A percentile compares a stretch with the other conserved stretches of the same genome.
Conservation (phyloP, 2,329 filamentous ascomycete species). For the Cladosporium sp. region DNA sequence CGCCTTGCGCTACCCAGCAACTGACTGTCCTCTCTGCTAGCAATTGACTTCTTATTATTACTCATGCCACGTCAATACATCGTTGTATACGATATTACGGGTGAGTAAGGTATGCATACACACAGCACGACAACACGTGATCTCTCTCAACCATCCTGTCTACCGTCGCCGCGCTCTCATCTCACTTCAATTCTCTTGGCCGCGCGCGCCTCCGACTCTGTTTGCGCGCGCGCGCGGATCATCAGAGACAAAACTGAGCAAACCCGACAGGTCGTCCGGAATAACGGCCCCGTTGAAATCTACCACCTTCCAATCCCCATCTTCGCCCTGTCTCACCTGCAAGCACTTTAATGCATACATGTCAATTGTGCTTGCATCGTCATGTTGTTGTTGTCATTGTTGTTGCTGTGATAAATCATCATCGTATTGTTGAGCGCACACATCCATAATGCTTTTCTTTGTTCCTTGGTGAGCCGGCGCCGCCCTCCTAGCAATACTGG, state of each 20-base stretch:
- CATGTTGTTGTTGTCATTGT: not conserved
- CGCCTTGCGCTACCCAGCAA: not conserved
- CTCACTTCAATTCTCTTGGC: not conserved
- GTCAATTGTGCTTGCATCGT: not conserved
- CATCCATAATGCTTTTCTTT: not conserved
- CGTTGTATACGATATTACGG: not conserved
- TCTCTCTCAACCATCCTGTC: not conserved
- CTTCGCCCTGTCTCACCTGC: conserved; percentile 8
- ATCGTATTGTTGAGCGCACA: not conserved
- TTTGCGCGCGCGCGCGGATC: conserved; percentile 8
- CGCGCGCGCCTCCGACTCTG: not conserved
- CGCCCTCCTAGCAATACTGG: not conserved
- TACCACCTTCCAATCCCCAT: not conserved
- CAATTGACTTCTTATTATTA: not conserved
- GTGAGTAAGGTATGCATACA: not conserved
- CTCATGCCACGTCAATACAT: not conserved
- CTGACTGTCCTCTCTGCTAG: not conserved
- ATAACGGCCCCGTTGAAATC: conserved; percentile 3
- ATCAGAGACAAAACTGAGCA: conserved; percentile 9
- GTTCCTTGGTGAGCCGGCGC: not conserved
- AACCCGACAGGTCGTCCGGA: conserved; percentile 11
- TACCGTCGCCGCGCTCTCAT: too few relatives aligned
- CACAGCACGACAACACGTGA: not conserved
- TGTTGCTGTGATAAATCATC: too few relatives aligned
- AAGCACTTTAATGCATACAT: not conserved